A percentile compares a stretch with the other conserved stretches of the same genome.
Conservation (phyloP, 495 filamentous ascomycete species). For the Penicillium canariense region DNA sequence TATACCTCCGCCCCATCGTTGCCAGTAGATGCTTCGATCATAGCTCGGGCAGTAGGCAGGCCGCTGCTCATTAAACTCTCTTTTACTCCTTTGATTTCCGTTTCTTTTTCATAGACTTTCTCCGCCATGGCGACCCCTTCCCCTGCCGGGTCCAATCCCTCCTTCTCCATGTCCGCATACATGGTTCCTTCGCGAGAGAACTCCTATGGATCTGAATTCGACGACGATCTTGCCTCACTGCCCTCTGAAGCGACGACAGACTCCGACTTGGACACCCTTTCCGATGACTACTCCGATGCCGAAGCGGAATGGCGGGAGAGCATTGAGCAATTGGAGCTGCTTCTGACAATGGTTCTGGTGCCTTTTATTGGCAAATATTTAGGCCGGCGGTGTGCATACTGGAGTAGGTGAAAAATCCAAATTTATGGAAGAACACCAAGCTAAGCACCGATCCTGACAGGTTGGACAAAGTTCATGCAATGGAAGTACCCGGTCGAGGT, state of each 20-base stretch:
- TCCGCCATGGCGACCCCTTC: slow-evolving; percentile 32
- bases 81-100: slow-evolving; percentile 7
- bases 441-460: slow-evolving; percentile 33
- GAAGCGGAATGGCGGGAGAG: slow-evolving; percentile 92
- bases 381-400: slow-evolving; percentile 91
- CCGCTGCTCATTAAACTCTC: slow-evolving; percentile 30
- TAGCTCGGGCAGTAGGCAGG: slow-evolving; percentile 39
- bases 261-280: slow-evolving; percentile 56
- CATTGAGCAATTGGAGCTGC: slow-evolving; percentile 86
- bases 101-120: slow-evolving; percentile 10
- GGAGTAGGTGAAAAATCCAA: slow-evolving; percentile 57
- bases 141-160: slow-evolving; percentile 38
- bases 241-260: slow-evolving; percentile 67
- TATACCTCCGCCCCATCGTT: not conserved
- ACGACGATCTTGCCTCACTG: slow-evolving; percentile 75
- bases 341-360: slow-evolving; percentile 89
- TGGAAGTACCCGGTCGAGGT: slow-evolving; percentile 74
- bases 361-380: slow-evolving; percentile 92
- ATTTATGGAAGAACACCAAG: not conserved
- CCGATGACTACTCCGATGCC: slow-evolving; percentile 66
- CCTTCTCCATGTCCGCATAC: slow-evolving; percentile 44
- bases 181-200: slow-evolving; percentile 39
- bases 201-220: slow-evolving; percentile 43
- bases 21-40: slow-evolving; percentile 26
- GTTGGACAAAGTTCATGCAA: slow-evolving; percentile 71